These are phyloP conservation scores for Epichloe elymi DNA, from an alignment of 2,329 filamentous ascomycete genomes.

Conservation along the genomic window DNA sequence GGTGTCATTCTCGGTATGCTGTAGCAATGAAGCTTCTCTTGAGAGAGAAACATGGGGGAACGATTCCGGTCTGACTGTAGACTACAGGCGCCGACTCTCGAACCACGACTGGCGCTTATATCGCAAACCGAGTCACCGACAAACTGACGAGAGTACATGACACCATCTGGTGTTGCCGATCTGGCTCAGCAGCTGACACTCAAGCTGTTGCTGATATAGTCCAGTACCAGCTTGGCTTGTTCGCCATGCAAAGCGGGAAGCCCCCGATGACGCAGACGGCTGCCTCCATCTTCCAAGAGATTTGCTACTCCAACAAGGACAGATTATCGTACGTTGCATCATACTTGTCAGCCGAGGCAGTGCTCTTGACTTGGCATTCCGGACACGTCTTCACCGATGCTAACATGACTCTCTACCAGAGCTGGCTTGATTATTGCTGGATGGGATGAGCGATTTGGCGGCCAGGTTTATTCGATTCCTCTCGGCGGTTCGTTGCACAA, in stretches of 20 bases:
- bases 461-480: slow-evolving; percentile 95
- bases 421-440: slow-evolving; percentile 98
- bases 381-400: neutral
- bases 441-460: slow-evolving; percentile 88
- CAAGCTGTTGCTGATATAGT: slow-evolving; percentile 98
- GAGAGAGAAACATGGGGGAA: neutral
- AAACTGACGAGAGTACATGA: slow-evolving; percentile 98
- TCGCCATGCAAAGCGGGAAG: slow-evolving; percentile 80
- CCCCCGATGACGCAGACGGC: slow-evolving; percentile 89
- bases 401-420: slow-evolving; percentile 29
- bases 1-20: slow-evolving; percentile 76
- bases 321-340: slow-evolving; percentile 54
- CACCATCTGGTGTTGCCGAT: slow-evolving; percentile 99
- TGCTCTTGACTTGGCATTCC: neutral
- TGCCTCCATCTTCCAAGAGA: slow-evolving; percentile 90
- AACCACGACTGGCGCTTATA: slow-evolving; percentile 95
- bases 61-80: slow-evolving; percentile 7
- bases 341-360: neutral
- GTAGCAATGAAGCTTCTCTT: neutral
- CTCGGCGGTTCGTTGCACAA: slow-evolving; percentile 95
- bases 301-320: slow-evolving; percentile 98
- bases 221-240: slow-evolving; percentile 88
- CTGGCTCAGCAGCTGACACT: slow-evolving; percentile 92
- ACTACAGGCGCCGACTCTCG: slow-evolving; percentile 73
- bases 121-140: slow-evolving; percentile 97